Evolutionary conservation across 2,329 filamentous ascomycete genomes (phyloP), one percentile per base, ranked within the genome.

Genomic region (Furcasterigmium furcatum): DNA sequence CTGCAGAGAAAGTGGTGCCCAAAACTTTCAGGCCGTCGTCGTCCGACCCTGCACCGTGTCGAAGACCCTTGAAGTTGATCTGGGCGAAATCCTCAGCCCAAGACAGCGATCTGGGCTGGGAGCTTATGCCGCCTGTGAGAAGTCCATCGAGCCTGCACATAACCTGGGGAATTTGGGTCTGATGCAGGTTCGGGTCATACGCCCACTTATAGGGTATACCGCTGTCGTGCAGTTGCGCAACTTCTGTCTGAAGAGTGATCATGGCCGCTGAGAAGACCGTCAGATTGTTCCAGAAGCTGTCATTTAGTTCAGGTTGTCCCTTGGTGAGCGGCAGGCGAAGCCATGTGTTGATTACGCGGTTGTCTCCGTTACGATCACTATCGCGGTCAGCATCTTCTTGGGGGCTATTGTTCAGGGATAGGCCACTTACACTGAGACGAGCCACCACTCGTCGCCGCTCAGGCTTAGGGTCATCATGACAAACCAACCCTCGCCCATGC

Each of bases 391-490:
- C 29, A 34, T 27, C 19, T 12, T 27, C 24, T 12, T 12, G 24
- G 12, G 24, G n/a, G n/a, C n/a, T n/a, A n/a, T 25, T 22, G 27
- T 21, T 38, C 47, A 22, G 24, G 18, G 8, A 21, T 5, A 27
- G 13, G 41, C 46, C 24, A 71, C 77, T 67, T 68, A 83, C 76
- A 80, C 63, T 63, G 85, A 77, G 44, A 89, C 71, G 48, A 91
- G 70, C 82, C 85, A 91, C 88, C 88, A 95, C 50, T 77, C 77
- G 59, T 94, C 88, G 44, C 88, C 88, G 57, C 77, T 75, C 58
- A 87, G 73, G 59, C 85, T 84, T 60, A 90, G 76, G 43, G 82
- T 82, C 38, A 87, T 76, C 52, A 84, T 83, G 32, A 95, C 68
- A 51, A 84, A 80, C 88, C 89, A 96, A 43, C 78, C 71, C 13